Evolutionary conservation across 1,139 yeast genomes (phyloP), one percentile per base, ranked within the genome.

Genomic region (Yamadazyma buinensis): DNA sequence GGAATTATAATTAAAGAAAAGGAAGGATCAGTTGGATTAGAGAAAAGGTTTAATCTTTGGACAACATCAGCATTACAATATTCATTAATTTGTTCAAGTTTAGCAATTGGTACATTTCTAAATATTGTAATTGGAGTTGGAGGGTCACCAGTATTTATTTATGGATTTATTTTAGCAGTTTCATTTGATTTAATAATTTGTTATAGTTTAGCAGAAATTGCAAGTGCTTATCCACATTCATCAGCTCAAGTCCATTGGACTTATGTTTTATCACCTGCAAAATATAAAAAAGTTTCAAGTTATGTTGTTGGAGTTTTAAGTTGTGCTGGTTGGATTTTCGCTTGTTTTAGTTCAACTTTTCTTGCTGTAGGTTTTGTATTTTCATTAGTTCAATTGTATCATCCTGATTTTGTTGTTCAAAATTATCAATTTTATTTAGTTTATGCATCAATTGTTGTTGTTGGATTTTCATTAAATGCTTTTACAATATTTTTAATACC

Each of bases 241-340:
- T 50, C 59, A 7, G 62, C 59, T 17, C 63, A 56, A 38, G 51
- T 55, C 24, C 61, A 55, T 35, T 57, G 61, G 62, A 54, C 61
- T 9, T 47, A 53, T 41, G 47, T 45, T 21, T 41, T 56, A 15
- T 55, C 60, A 4, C 59, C 60, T 2, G 30, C 33, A 9, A 37
- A 39, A 11, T 44, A 34, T 23, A 50, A 48, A 27, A 42, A 50
- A 30, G 31, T 41, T 3, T 47, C 55, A 40, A 64, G 75, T 21
- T 73, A 63, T 42, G 39, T 64, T 38, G 70, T 75, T 39, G 79
- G 77, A 22, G 60, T 71, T 9, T 55, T 72, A 33, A 72, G 75
- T 7, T 71, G 74, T 68, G 72, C 72, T 10, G 78, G 77, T 3
- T 56, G 77, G 34, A 62, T 73, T 3, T 73, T 73, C 49, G 72